Evolutionary conservation across 2,329 filamentous ascomycete species (phyloP).

Genomic region (Botrytis squamosa): DNA sequence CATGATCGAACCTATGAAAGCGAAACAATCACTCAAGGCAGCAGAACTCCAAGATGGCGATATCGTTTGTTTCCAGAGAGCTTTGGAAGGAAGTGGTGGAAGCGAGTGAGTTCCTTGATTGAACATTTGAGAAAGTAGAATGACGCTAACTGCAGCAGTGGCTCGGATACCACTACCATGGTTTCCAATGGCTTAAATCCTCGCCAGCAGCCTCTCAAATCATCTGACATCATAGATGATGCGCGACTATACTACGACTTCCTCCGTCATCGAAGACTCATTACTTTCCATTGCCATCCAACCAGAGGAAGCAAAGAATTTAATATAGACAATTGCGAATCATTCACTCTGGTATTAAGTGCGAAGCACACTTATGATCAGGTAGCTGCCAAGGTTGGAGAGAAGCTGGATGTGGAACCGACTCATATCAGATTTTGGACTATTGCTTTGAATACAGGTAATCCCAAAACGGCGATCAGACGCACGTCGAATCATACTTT

Average conservation of each 20-base stretch:
- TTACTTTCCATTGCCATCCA: conserved; percentile 73
- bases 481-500: conserved; percentile 66
- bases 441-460: conserved; percentile 72
- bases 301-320: conserved; percentile 45
- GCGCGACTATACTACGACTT: conserved; percentile 92
- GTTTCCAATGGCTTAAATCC: not conserved
- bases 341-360: conserved; percentile 76
- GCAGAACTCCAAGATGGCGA: conserved; percentile 97
- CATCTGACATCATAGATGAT: conserved; percentile 53
- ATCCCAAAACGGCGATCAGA: conserved; percentile 76
- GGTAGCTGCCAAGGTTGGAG: conserved; percentile 78
- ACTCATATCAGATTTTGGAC: conserved; percentile 93
- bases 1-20: conserved; percentile 95
- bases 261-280: conserved; percentile 75
- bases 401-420: conserved; percentile 71
- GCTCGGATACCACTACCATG: not conserved
- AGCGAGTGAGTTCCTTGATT: conserved; percentile 39
- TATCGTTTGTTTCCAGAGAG: conserved; percentile 88
- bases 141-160: not conserved
- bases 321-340: conserved; percentile 53
- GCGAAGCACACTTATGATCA: conserved; percentile 89
- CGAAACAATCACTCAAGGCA: conserved; percentile 81
- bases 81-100: conserved; percentile 52
- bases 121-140: not conserved
- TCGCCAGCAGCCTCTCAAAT: conserved; percentile 6